Percentiles rank a stretch among this genome's conserved stretches.
These are phyloP conservation scores for Cyberlindnera samutprakarnensis DNA, from an alignment of 805 yeast genomes.

Conservation along the genomic window DNA sequence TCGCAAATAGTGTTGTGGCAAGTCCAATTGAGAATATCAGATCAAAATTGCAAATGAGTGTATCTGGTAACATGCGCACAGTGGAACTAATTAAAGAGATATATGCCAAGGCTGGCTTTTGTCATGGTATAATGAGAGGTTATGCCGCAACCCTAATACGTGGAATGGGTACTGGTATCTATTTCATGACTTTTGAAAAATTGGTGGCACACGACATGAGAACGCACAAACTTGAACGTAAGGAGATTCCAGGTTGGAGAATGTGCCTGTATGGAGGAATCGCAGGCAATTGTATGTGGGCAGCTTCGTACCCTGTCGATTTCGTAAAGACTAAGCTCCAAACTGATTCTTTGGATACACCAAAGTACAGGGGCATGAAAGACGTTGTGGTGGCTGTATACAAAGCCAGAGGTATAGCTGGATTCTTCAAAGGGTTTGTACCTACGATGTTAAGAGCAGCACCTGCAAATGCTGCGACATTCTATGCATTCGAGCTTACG, in stretches of 20 bases:
- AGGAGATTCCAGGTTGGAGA: constrained; percentile 80
- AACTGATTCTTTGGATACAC: constrained; percentile 54
- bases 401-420: constrained; percentile 56
- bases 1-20: constrained; percentile 83
- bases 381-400: constrained; percentile 52
- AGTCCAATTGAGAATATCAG: constrained; percentile 94
- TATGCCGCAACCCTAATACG: constrained; percentile 73
- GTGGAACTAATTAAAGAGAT: constrained; percentile 59
- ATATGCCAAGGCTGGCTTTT: constrained; percentile 40
- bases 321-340: constrained; percentile 88
- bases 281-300: constrained; percentile 89
- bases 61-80: constrained; percentile 58
- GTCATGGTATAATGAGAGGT: constrained; percentile 69
- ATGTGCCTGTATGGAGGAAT: constrained; percentile 83
- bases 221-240: constrained; percentile 39
- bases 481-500: constrained; percentile 85
- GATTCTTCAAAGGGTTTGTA: constrained; percentile 82
- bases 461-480: constrained; percentile 97
- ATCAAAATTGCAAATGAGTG: constrained; percentile 87
- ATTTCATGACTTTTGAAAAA: constrained; percentile 87
- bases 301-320: constrained; percentile 81
- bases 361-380: constrained; percentile 48
- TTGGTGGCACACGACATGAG: constrained; percentile 60
- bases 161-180: constrained; percentile 83
- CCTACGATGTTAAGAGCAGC: constrained; percentile 96